Evolutionary conservation across 805 yeast genomes (phyloP), one percentile per base, ranked within the genome.

Genomic region (Hanseniaspora osmophila): DNA sequence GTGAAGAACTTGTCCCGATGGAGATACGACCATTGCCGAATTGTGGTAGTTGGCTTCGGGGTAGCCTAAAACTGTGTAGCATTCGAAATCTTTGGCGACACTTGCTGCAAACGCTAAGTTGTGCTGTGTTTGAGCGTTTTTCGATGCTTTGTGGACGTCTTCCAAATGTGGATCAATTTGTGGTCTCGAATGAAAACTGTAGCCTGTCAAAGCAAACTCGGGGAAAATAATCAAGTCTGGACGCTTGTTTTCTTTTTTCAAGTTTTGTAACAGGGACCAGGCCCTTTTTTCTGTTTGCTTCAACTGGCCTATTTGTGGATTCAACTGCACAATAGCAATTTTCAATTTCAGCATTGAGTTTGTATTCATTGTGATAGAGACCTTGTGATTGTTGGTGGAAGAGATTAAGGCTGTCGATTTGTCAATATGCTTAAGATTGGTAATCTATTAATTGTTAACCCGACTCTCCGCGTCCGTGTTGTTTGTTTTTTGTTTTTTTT

Each of bases 171-270:
- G 88, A 42, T 54, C 59, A 17, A 80, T 77, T 35, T 69, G 74
- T 0, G 54, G 57, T 38, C 58, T 60, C 22, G 64, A 59, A 29
- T 60, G 57, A 62, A 80, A 88, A 54, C 80, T 81, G 59, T 87
- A 87, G 0, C 96, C 95, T 0, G 94, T 82, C 11, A 88, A 63
- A 0, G 94, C 86, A 43, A 87, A 62, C 55, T 87, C 96, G 0
- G 96, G 95, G 6, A 88, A 68, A 1, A 87, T 73, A 7, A 87
- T 59, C n/a, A 87, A 52, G 56, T 86, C 94, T 1, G 78, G 74
- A 6, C 59, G 57, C 18, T 16, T 16, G 35, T 53, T 52, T 33
- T 52, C 22, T 33, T 49, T 47, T 37, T 56, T 52, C 30, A 46
- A 48, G 39, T 55, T 52, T 10, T 65, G 61, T 11, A 77, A 50